Evolutionary conservation across 768 basidiomycete species (phyloP).

Genomic region (Sarcodon aspratus): DNA sequence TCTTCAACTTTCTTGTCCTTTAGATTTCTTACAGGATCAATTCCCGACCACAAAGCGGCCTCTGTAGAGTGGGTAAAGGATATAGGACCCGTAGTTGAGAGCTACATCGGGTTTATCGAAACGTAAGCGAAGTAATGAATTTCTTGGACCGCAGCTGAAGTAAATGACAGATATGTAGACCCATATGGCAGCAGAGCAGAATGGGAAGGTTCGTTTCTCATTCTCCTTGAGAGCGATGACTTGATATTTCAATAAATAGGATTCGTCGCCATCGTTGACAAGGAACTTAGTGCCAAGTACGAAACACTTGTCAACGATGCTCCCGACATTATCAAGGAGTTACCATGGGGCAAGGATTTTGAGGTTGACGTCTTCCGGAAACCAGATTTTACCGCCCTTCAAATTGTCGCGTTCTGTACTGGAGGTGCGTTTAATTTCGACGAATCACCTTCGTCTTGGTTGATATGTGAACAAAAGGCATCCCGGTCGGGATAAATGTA

Average conservation of each 20-base stretch:
- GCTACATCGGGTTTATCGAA: slow-evolving; percentile 80
- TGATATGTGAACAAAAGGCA: slow-evolving; percentile 31
- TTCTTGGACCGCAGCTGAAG: not conserved
- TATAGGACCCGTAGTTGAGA: slow-evolving; percentile 78
- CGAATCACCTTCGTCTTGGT: not conserved
- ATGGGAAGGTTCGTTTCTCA: slow-evolving; percentile 60
- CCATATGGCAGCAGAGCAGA: slow-evolving; percentile 88
- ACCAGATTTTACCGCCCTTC: slow-evolving; percentile 81
- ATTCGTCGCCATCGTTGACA: slow-evolving; percentile 84
- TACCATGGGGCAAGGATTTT: slow-evolving; percentile 63
- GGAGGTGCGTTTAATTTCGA: slow-evolving; percentile 38
- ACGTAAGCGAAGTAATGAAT: slow-evolving; percentile 24
- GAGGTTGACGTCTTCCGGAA: slow-evolving; percentile 58
- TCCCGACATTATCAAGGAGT: slow-evolving; percentile 66
- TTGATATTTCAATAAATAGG: slow-evolving; percentile 26
- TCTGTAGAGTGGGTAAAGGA: slow-evolving; percentile 82
- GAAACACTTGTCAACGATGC: slow-evolving; percentile 65
- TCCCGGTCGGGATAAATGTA: slow-evolving; percentile 81
- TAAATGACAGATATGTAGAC: slow-evolving; percentile 45
- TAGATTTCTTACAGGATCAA: slow-evolving; percentile 70
- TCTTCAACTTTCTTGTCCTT: not conserved
- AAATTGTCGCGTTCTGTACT: slow-evolving; percentile 74
- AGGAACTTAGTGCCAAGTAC: slow-evolving; percentile 73
- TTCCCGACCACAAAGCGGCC: slow-evolving; percentile 69
- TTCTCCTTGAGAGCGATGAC: not conserved